phyloP scores from a whole-genome alignment of 257 asterid genomes.

The Fraxinus americana region DNA sequence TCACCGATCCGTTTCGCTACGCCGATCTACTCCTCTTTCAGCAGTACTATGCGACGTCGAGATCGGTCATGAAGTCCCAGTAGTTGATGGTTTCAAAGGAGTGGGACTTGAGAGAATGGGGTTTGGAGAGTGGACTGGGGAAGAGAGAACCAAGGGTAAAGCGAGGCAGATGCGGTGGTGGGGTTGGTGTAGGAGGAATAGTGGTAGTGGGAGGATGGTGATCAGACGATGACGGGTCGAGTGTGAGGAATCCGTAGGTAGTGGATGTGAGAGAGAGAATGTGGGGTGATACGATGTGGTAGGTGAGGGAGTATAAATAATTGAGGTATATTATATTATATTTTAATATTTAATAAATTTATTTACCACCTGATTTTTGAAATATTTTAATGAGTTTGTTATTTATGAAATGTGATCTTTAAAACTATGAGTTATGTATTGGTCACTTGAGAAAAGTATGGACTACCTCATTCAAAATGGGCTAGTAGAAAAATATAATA shows the following conservation, averaged over 20 bases:
- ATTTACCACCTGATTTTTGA: no score
- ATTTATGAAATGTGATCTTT: no score
- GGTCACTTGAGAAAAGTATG: no score
- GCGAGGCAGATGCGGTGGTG: slow-evolving; percentile 62
- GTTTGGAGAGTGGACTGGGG: slow-evolving; percentile 54
- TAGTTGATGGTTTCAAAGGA: slow-evolving; percentile 66
- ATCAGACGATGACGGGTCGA: slow-evolving; percentile 54
- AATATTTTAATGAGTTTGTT: no score
- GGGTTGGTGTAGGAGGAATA: slow-evolving; percentile 29
- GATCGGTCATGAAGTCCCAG: slow-evolving; percentile 94
- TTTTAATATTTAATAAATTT: no score
- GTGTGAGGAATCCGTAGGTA: slow-evolving; percentile 82
- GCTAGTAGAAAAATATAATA: no score
- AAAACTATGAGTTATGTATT: no score
- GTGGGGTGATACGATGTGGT: slow-evolving; percentile 37
- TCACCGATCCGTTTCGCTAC: no score
- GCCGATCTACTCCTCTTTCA: no score
- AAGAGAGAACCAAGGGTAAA: slow-evolving; percentile 67
- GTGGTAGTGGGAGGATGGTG: slow-evolving; percentile 21
- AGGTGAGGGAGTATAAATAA: no score
- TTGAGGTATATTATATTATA: no score
- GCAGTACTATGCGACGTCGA: slow-evolving; percentile 41
- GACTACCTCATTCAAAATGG: no score
- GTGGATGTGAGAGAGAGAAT: slow-evolving; percentile 95
- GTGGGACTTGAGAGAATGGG: slow-evolving; percentile 41